These are phyloP conservation scores for Suillus paluster DNA, from an alignment of 768 basidiomycete species.

Conservation along the genomic window DNA sequence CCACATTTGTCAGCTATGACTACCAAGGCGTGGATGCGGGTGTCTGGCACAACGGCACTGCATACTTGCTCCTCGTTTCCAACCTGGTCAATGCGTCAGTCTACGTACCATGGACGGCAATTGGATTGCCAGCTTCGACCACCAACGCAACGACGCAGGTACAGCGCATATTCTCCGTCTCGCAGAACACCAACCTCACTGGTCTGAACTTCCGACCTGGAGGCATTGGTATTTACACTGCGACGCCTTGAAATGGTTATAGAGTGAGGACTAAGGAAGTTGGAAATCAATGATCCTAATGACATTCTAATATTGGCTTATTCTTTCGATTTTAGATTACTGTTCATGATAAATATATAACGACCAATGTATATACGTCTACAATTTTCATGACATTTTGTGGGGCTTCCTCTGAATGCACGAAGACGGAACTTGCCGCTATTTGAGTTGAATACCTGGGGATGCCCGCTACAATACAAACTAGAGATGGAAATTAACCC, in stretches of 20 bases:
- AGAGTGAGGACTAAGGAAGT: neutral
- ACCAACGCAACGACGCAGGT: conserved; percentile 24
- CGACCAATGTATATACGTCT: neutral
- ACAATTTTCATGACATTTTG: neutral
- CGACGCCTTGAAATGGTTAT: conserved; percentile 4
- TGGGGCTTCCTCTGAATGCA: neutral
- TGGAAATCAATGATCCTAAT: neutral
- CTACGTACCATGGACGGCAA: conserved; percentile 20
- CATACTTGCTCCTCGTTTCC: conserved; percentile 25
- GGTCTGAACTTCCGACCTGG: conserved; percentile 22
- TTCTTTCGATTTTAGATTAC: neutral
- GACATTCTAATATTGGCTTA: neutral
- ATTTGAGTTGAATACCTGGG: neutral
- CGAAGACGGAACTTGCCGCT: neutral
- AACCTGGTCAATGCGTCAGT: conserved; percentile 9
- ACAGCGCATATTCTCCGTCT: conserved; percentile 16
- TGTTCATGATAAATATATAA: neutral
- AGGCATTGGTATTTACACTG: conserved; percentile 28
- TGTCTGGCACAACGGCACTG: conserved; percentile 26
- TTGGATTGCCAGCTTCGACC: conserved; percentile 20
- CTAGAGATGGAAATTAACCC: too few relatives aligned
- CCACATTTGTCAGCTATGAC: conserved; percentile 12
- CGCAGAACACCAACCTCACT: conserved; percentile 21
- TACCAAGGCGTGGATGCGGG: conserved; percentile 28
- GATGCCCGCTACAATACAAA: too few relatives aligned